These are phyloP conservation scores for Phaseolus lunatus DNA, from an alignment of 306 rosid genomes.

Conservation along the genomic window DNA sequence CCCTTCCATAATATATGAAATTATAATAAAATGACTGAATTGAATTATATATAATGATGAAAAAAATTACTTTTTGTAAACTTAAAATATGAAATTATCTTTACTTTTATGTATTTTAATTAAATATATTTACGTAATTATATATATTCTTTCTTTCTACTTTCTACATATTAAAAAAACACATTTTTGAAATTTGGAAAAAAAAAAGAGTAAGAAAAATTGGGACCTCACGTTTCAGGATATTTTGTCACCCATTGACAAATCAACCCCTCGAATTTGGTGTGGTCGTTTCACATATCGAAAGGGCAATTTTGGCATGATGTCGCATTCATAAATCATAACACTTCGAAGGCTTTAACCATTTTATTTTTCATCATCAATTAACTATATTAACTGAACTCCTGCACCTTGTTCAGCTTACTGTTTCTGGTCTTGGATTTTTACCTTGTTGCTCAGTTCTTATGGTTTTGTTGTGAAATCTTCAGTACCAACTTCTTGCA, in stretches of 20 bases:
- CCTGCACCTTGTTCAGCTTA: neutral
- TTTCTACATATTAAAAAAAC: no score
- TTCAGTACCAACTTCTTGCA: slow-evolving; percentile 35
- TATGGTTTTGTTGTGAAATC: slow-evolving; percentile 31
- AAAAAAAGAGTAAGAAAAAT: slow-evolving; percentile 29
- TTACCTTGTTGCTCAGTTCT: slow-evolving; percentile 16
- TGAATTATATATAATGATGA: no score
- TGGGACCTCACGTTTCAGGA: slow-evolving; percentile 42
- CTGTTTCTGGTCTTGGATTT: slow-evolving; percentile 23
- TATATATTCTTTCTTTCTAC: no score
- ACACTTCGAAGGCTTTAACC: neutral
- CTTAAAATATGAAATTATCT: no score
- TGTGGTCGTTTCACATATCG: slow-evolving; percentile 16
- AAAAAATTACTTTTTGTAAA: no score
- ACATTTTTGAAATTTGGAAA: neutral
- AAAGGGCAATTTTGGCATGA: slow-evolving; percentile 33
- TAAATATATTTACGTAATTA: no score
- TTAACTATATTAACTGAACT: slow-evolving; percentile 46
- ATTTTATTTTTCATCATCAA: slow-evolving; percentile 12
- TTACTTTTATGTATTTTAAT: no score
- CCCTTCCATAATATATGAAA: no score
- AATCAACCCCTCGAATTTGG: slow-evolving; percentile 28
- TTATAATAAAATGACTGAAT: no score
- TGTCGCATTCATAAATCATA: slow-evolving; percentile 5
- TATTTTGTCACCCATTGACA: slow-evolving; percentile 29